Conservation (phyloP, 2,329 filamentous ascomycete species). For the Emmonsiellopsis sp. region DNA sequence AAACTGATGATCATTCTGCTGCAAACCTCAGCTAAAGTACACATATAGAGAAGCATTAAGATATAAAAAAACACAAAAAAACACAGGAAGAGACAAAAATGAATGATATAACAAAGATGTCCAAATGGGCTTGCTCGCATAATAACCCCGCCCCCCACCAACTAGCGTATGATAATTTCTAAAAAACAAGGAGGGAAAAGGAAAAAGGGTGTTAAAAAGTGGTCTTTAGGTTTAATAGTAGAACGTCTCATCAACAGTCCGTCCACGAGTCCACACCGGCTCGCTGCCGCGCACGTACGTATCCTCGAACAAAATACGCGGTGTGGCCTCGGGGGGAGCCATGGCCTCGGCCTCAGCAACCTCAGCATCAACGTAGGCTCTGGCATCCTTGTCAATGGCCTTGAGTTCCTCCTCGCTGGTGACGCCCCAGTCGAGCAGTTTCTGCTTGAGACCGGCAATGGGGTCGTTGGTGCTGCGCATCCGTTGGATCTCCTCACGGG, state of each 20-base stretch:
- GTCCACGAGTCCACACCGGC: constrained; percentile 77
- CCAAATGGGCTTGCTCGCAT: too few relatives aligned
- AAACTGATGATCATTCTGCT: too few relatives aligned
- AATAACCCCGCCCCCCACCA: too few relatives aligned
- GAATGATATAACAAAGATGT: constrained; percentile 15
- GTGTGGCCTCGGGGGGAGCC: constrained; percentile 64
- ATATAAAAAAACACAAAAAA: too few relatives aligned
- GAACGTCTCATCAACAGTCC: constrained; percentile 86
- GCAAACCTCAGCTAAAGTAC: too few relatives aligned
- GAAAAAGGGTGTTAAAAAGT: too few relatives aligned
- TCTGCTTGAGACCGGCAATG: constrained; percentile 95
- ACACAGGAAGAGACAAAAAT: background rate
- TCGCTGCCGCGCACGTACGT: constrained; percentile 87
- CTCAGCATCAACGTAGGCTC: constrained; percentile 75
- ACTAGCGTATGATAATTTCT: too few relatives aligned
- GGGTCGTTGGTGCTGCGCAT: constrained; percentile 99
- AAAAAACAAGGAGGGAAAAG: too few relatives aligned
- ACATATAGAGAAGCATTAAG: too few relatives aligned
- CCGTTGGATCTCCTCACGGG: constrained; percentile 97
- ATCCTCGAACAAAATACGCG: constrained; percentile 86
- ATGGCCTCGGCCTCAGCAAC: constrained; percentile 86
- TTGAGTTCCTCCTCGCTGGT: constrained; percentile 92
- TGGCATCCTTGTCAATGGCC: constrained; percentile 86
- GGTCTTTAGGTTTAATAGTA: constrained; percentile 48
- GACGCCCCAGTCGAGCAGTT: constrained; percentile 92